Percentiles rank a stretch among this genome's conserved stretches.
These are phyloP conservation scores for Salisapilia sapeloensis DNA, from an alignment of 352 stramenopile genomes.

Conservation along the genomic window DNA sequence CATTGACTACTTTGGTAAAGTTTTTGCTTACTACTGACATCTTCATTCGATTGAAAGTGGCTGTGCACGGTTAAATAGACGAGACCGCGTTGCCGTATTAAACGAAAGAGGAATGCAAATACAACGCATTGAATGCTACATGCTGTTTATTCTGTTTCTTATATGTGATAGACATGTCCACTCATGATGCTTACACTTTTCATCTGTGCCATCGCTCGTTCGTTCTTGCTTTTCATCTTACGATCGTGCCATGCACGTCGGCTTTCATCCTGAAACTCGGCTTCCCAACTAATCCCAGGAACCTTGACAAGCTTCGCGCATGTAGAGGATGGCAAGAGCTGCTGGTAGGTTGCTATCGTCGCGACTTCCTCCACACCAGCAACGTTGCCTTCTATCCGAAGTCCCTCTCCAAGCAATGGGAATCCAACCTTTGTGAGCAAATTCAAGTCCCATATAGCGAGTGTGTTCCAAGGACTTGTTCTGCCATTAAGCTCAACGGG, in stretches of 20 bases:
- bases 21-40: no score
- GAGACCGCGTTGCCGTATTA: no score
- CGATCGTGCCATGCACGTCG: conserved; percentile 83
- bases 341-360: conserved; percentile 85
- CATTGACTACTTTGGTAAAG: conserved; percentile 82
- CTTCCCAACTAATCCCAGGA: conserved; percentile 64
- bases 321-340: conserved; percentile 37
- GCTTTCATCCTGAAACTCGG: conserved; percentile 44
- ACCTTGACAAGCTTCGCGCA: conserved; percentile 78
- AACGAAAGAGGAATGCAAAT: no score
- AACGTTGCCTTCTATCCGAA: conserved; percentile 24
- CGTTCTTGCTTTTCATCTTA: conserved; percentile 91
- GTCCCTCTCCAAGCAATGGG: conserved; percentile 73
- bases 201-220: conserved; percentile 67
- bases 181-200: conserved; percentile 22
- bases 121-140: no score
- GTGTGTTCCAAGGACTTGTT: conserved; percentile 93
- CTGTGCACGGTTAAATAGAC: no score
- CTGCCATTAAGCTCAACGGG: conserved; percentile 59
- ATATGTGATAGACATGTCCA: conserved; percentile 28
- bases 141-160: not conserved
- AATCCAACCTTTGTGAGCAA: conserved; percentile 86
- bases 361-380: conserved; percentile 89
- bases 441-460: conserved; percentile 86
- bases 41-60: no score